Evolutionary conservation across 805 yeast genomes (phyloP).

Genomic region (Yarrowia keelungensis): DNA sequence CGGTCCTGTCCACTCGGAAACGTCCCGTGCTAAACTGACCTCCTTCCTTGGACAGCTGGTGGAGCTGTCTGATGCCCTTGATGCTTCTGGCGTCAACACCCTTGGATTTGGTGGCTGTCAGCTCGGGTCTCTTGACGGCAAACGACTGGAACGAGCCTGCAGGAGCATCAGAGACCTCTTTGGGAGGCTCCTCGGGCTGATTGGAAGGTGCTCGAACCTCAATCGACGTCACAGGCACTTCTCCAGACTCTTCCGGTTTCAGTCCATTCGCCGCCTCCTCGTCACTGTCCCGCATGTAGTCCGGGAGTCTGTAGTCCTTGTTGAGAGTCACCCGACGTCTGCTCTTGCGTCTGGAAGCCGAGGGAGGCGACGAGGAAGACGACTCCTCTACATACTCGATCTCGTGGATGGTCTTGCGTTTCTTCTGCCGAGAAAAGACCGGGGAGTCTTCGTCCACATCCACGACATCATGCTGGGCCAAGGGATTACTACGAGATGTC

Average conservation of each 20-base stretch:
- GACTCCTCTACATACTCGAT: background rate
- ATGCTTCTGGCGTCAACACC: background rate
- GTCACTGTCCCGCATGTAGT: background rate
- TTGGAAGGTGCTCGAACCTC: too few relatives aligned
- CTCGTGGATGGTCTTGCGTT: background rate
- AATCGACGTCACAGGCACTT: too few relatives aligned
- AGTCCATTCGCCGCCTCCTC: too few relatives aligned
- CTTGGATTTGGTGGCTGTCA: background rate
- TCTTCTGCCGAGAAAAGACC: background rate
- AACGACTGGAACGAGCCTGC: conserved; percentile 12
- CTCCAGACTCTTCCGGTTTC: background rate
- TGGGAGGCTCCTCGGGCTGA: too few relatives aligned
- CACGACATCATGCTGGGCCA: too few relatives aligned
- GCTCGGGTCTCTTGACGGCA: background rate
- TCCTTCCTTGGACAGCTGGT: conserved; percentile 6
- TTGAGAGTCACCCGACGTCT: conserved; percentile 8
- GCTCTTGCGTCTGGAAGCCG: background rate
- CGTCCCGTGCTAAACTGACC: conserved; percentile 14
- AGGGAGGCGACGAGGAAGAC: background rate
- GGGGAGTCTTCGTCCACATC: too few relatives aligned
- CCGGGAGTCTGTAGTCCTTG: conserved; percentile 7
- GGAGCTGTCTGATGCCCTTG: conserved; percentile 31
- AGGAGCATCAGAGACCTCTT: background rate
- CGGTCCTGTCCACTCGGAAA: conserved; percentile 1
- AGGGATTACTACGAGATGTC: too few relatives aligned